Base-by-base conservation (phyloP, 2,329 filamentous ascomycete genomes). In the Ramichloridium luteum region DNA sequence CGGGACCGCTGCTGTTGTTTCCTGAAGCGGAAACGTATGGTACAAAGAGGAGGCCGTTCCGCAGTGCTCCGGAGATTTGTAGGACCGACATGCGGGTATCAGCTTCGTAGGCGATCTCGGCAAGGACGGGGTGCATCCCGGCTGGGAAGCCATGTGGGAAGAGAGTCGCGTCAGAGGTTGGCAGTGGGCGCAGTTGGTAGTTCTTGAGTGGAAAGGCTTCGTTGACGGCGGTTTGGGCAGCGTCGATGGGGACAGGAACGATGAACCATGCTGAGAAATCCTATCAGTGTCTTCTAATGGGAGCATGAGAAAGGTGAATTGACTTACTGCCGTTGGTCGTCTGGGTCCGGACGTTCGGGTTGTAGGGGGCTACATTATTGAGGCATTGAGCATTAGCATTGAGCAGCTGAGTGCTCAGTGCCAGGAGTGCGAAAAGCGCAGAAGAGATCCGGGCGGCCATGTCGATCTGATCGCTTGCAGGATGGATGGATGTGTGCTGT, bases 301-400 rank as follows among this genome's bases (percentile, higher is more conserved):
- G n/a, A n/a, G n/a, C 11, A 3, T 11, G 20, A 15, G 12, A 11
- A 9, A 10, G 6, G 9, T 31, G 29, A 6, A 16, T 28, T 18
- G 10, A 22, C 37, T 29, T 28, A 41, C 39, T 40, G 10, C 31
- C 30, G 17, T 47, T 47, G 4, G 37, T 18, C 13, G 32, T 33
- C 37, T 37, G 28, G 4, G 44, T 45, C 10, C 44, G 36, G 3
- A 44, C 11, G 16, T 36, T 36, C 3, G 38, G 33, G 18, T 47
- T 44, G 32, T 36, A 44, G 2, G 31, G 34, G 4, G 39, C 40
- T 12, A 47, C 40, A 20, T 43, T 40, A 28, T 47, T 45, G 13
- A 30, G 29, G 27, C 44, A 47, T 32, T 47, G 44, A 6, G 37
- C 44, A n/a, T n/a, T n/a, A n/a, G n/a, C n/a, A n/a, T n/a, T n/a